phyloP scores from a whole-genome alignment of 805 yeast species.

The Starmerella sp. region DNA sequence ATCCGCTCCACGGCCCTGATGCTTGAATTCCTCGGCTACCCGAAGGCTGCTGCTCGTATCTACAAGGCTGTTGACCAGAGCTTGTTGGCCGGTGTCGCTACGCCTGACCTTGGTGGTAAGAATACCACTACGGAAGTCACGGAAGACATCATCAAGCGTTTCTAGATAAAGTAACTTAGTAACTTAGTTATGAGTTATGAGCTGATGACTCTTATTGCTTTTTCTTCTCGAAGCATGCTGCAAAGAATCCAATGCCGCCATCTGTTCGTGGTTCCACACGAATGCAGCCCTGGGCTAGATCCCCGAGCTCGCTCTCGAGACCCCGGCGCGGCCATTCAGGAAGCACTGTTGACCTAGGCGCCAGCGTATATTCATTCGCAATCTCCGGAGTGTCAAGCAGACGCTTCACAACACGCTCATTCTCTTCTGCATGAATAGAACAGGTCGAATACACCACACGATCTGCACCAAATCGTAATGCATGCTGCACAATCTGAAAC shows the following conservation, averaged over 20 bases:
- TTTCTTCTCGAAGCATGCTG: conserved; percentile 68
- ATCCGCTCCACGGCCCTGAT: conserved; percentile 94
- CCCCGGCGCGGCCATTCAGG: conserved; percentile 89
- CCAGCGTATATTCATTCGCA: conserved; percentile 54
- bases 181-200: background rate
- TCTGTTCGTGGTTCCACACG: conserved; percentile 77
- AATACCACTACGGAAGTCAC: conserved; percentile 79
- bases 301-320: conserved; percentile 49
- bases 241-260: conserved; percentile 98
- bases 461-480: conserved; percentile 56
- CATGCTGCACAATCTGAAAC: conserved; percentile 77
- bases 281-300: conserved; percentile 54
- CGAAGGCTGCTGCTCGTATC: conserved; percentile 81
- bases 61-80: conserved; percentile 92
- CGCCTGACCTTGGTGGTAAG: conserved; percentile 93
- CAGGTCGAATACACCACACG: conserved; percentile 90
- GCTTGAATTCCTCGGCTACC: conserved; percentile 92
- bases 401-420: conserved; percentile 81
- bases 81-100: conserved; percentile 64
- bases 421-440: conserved; percentile 86
- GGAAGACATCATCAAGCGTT: conserved; percentile 60
- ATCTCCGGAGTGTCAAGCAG: conserved; percentile 58
- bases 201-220: background rate
- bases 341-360: conserved; percentile 48
- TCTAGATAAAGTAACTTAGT: conserved; percentile 17